phyloP scores from a whole-genome alignment of 2,329 filamentous ascomycete species.

The Aspergillus proliferans region DNA sequence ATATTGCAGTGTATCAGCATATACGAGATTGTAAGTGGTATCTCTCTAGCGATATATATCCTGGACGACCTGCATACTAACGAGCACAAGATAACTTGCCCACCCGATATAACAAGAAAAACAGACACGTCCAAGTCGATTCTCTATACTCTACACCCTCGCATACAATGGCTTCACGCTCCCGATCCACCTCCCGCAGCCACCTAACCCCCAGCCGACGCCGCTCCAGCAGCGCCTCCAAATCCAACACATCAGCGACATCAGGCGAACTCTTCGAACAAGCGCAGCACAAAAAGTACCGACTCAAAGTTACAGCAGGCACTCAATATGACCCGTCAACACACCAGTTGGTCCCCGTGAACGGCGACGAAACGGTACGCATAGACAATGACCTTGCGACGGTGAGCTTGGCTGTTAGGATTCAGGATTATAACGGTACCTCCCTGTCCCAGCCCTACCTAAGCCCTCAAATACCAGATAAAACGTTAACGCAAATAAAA shows the following conservation, averaged over 20 bases:
- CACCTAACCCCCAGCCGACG: not conserved
- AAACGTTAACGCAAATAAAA: too few species aligned
- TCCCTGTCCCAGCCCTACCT: not conserved
- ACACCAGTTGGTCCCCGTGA: slow-evolving; percentile 72
- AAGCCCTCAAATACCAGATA: not conserved
- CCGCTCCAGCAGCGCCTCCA: not conserved
- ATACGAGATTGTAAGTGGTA: too few species aligned
- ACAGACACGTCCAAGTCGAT: not conserved
- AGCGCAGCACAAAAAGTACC: slow-evolving; percentile 44
- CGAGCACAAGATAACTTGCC: not conserved
- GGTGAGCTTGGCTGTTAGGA: slow-evolving; percentile 65
- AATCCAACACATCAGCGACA: not conserved
- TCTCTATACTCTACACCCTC: not conserved
- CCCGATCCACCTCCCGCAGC: not conserved
- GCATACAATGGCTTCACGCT: not conserved
- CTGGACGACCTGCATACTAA: too few species aligned
- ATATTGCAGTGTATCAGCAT: too few species aligned
- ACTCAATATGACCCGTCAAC: slow-evolving; percentile 64
- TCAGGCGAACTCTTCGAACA: not conserved
- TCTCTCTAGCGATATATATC: too few species aligned
- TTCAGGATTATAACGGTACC: slow-evolving; percentile 54
- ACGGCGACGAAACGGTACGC: slow-evolving; percentile 55
- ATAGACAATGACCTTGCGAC: slow-evolving; percentile 61
- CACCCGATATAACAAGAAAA: not conserved
- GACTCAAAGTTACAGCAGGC: slow-evolving; percentile 76